phyloP scores from a whole-genome alignment of 352 stramenopile species.

The Globisporangium viniferum region DNA sequence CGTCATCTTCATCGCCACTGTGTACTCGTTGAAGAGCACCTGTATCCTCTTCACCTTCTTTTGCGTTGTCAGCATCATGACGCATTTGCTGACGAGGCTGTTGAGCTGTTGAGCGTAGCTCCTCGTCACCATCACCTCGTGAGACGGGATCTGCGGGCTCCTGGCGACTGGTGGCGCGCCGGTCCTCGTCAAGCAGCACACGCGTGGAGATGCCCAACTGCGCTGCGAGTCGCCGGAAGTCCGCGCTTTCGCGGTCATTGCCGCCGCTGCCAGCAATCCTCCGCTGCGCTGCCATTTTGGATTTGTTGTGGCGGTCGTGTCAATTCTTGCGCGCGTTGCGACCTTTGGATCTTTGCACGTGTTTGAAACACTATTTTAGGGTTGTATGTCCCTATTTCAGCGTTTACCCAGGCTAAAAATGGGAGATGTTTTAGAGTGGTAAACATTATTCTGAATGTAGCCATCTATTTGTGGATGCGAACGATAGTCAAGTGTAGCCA shows the following conservation, averaged over 20 bases:
- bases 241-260: conserved; percentile 20
- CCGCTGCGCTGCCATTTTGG: conserved; percentile 8
- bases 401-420: no score
- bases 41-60: conserved; percentile 6
- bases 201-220: conserved; percentile 55
- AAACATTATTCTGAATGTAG: neutral
- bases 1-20: conserved; percentile 18
- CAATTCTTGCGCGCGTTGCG: neutral
- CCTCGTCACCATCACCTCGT: neutral
- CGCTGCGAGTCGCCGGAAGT: conserved; percentile 42
- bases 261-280: neutral
- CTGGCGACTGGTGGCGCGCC: neutral
- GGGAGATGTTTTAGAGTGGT: no score
- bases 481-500: neutral
- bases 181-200: conserved; percentile 24
- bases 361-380: no score
- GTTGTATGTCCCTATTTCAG: no score
- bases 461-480: neutral
- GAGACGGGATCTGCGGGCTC: neutral
- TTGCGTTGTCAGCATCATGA: conserved; percentile 24
- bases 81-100: neutral
- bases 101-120: neutral
- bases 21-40: neutral
- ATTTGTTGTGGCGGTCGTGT: neutral
- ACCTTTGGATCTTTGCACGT: conserved; percentile 7